Evolutionary conservation across 768 basidiomycete species (phyloP).

Genomic region (Amanita brunnescens): DNA sequence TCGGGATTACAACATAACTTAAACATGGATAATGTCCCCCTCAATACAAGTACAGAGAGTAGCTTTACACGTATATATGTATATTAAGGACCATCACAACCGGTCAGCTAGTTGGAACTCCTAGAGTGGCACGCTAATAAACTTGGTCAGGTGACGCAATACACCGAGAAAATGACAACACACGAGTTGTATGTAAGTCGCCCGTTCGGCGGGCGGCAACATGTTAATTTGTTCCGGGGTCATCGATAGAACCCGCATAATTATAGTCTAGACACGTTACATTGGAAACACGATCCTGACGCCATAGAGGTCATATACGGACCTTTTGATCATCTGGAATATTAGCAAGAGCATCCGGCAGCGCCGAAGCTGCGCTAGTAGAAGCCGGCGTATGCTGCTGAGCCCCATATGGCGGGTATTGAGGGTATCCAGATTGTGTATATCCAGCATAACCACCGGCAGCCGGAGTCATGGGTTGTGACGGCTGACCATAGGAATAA

Average conservation of each 20-base stretch:
- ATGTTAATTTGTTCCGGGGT: constrained; percentile 76
- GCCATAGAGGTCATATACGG: constrained; percentile 5
- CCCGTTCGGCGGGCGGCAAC: constrained; percentile 64
- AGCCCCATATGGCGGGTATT: constrained; percentile 17
- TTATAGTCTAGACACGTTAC: constrained; percentile 42
- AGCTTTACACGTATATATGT: neutral
- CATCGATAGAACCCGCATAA: constrained; percentile 74
- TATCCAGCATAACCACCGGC: constrained; percentile 5
- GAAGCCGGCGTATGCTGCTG: constrained; percentile 13
- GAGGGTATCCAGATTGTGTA: constrained; percentile 13
- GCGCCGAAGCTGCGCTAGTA: constrained; percentile 19
- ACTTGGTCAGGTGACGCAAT: neutral
- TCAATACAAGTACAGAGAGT: neutral
- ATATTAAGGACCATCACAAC: neutral
- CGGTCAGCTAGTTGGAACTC: constrained; percentile 21
- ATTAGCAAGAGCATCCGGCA: constrained; percentile 47
- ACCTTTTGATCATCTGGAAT: constrained; percentile 69
- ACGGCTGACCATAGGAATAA: constrained; percentile 17
- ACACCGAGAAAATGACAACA: constrained; percentile 20
- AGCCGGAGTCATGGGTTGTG: neutral
- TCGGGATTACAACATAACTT: constrained; percentile 10
- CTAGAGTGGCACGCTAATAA: constrained; percentile 30
- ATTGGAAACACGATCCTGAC: constrained; percentile 13
- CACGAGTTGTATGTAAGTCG: constrained; percentile 78
- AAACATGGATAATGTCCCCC: neutral